These are phyloP conservation scores for Enterocytospora artemiae DNA, from an alignment of 371 early-diverging fungal species.

Conservation along the genomic window DNA sequence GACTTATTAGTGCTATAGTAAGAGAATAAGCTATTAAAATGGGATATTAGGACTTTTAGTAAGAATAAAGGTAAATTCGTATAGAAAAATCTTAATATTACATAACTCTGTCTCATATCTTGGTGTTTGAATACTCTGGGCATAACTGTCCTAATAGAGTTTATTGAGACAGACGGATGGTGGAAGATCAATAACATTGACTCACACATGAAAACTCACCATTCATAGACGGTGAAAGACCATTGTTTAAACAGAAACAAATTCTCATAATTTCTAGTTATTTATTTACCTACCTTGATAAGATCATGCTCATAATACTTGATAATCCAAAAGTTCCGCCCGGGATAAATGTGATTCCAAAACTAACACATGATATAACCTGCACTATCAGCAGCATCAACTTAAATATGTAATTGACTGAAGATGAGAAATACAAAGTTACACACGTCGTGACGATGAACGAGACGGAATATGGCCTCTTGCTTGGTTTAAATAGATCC, in stretches of 20 bases:
- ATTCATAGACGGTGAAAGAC: no score
- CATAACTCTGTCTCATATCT: no score
- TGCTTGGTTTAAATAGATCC: slow-evolving; percentile 39
- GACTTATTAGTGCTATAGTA: background rate
- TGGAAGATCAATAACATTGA: no score
- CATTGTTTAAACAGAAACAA: background rate
- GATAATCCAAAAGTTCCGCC: slow-evolving; percentile 46
- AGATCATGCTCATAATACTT: slow-evolving; percentile 32
- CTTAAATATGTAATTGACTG: background rate
- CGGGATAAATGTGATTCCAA: slow-evolving; percentile 49
- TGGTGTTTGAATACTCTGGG: no score
- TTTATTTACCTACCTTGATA: slow-evolving; percentile 7
- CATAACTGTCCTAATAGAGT: no score
- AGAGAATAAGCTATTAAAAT: background rate
- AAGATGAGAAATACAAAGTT: slow-evolving; percentile 39
- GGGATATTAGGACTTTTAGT: background rate
- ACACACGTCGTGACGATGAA: slow-evolving; percentile 40
- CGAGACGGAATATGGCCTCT: slow-evolving; percentile 36
- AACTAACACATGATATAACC: slow-evolving; percentile 41
- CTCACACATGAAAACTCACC: no score
- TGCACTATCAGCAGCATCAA: slow-evolving; percentile 36
- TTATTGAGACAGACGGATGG: no score
- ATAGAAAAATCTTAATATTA: no score
- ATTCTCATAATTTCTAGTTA: slow-evolving; percentile 11
- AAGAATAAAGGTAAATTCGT: background rate